Base-by-base conservation (phyloP, 176 grass and related monocot genomes). In the Carex kokanica region DNA sequence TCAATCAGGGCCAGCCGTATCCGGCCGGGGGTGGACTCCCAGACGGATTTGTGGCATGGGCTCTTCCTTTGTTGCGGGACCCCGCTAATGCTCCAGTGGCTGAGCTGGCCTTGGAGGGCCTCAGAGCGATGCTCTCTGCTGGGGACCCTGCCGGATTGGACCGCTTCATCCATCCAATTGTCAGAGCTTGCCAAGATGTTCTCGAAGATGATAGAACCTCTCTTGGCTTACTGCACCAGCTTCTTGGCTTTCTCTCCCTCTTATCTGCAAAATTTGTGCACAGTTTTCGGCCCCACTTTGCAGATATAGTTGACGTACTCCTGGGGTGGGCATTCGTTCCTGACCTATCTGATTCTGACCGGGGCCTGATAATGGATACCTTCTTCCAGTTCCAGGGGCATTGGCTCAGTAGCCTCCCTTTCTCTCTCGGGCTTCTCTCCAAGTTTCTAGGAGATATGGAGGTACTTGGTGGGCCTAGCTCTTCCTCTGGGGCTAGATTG, bases 401-500 rank as follows among this genome's bases (percentile, higher is more conserved):
- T 74, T 98, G 95, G 95, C 82, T 98, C 14, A 86, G 84, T 38
- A 98, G 91, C 79, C 79, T 98, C 45, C 92, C 92, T n/a, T 98
- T 98, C 59, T 90, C 95, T 2, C 84, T 95, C 14, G 90, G 92
- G 16, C 79, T 98, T 73, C 81, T 98, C 54, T 83, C 92, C 56
- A 98, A 98, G 82, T 98, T 98, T 88, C 84, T 98, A 72, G 91
- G 87, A n/a, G 92, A 98, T 60, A 95, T 95, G 88, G 95, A 98
- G 86, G 89, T 91, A 61, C 88, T 98, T 54, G 87, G 90, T 78
- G 92, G 73, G 15, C 80, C 62, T 79, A 83, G 86, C 64, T 88
- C 88, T 53, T 91, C 62, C 80, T 87, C 87, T 83, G 95, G 85
- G 13, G 54, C 79, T 64, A 82, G 89, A 63, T 90, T 93, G 86